A percentile compares a stretch with the other conserved stretches of the same genome.
phyloP scores from a whole-genome alignment of 352 stramenopile species.

The Globisporangium nodosum region DNA sequence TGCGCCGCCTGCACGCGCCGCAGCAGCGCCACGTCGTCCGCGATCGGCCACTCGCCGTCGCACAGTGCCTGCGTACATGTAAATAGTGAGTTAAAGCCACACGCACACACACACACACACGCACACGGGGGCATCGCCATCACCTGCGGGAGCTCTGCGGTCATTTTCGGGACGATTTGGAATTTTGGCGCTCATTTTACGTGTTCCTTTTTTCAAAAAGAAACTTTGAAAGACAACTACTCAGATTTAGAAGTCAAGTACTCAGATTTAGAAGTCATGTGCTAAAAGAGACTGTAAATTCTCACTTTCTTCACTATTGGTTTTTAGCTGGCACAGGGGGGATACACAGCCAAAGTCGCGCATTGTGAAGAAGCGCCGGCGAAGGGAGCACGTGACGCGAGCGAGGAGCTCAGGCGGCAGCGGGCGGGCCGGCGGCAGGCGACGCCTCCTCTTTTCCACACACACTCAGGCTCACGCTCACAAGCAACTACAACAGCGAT shows the following conservation, averaged over 20 bases:
- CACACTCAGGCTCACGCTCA: not conserved
- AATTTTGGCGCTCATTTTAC: not conserved
- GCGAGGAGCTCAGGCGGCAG: no score
- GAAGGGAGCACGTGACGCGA: not conserved
- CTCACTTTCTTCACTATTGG: no score
- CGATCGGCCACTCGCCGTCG: slow-evolving; percentile 46
- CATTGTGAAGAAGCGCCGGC: not conserved
- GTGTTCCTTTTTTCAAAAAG: no score
- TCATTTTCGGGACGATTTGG: not conserved
- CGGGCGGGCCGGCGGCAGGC: no score
- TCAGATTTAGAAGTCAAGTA: no score
- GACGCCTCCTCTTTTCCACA: not conserved
- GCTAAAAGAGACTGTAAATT: no score
- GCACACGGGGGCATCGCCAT: not conserved
- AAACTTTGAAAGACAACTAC: no score
- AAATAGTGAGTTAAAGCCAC: not conserved
- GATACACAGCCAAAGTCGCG: not conserved
- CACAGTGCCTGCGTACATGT: slow-evolving; percentile 28
- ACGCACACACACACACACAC: not conserved
- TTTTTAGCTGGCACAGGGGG: not conserved
- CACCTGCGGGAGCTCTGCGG: not conserved
- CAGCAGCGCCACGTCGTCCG: slow-evolving; percentile 50
- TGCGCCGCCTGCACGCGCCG: slow-evolving; percentile 37
- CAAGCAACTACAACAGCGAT: slow-evolving; percentile 1
- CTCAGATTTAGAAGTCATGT: no score